These are phyloP conservation scores for Phoenix roebelenii DNA, from an alignment of 176 grass and related monocot species.

Conservation along the genomic window DNA sequence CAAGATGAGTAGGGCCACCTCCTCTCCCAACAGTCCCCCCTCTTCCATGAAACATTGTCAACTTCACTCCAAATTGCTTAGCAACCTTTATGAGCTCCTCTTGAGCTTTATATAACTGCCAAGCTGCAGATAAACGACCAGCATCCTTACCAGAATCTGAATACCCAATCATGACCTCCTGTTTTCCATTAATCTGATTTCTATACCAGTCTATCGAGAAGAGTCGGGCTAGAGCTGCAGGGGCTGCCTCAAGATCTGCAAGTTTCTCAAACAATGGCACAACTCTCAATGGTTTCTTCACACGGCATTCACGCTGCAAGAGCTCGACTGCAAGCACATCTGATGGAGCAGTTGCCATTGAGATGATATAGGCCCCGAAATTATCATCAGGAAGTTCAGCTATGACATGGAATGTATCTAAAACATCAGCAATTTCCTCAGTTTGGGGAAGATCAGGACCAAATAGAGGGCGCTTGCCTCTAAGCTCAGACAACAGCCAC, in stretches of 20 bases:
- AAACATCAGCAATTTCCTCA: conserved; percentile 77
- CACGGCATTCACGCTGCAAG: conserved; percentile 72
- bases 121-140: conserved; percentile 2
- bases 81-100: conserved; percentile 97
- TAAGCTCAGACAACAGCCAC: conserved; percentile 78
- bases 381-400: conserved; percentile 81
- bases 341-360: conserved; percentile 93
- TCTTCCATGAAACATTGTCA: conserved; percentile 98
- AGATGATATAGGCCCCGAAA: conserved; percentile 93
- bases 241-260: conserved; percentile 84
- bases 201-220: not conserved
- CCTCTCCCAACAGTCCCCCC: conserved; percentile 97
- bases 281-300: conserved; percentile 75
- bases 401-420: conserved; percentile 78
- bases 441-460: conserved; percentile 82
- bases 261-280: conserved; percentile 98
- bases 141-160: conserved; percentile 23
- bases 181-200: not conserved
- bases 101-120: conserved; percentile 50
- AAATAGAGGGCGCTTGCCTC: conserved; percentile 82
- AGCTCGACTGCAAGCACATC: conserved; percentile 95
- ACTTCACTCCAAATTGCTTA: conserved; percentile 81
- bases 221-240: conserved; percentile 58
- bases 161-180: conserved; percentile 79
- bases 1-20: conserved; percentile 32